Evolutionary conservation across 768 basidiomycete species (phyloP), one percentile per base, ranked within the genome.

Genomic region (Suillus subaureus): DNA sequence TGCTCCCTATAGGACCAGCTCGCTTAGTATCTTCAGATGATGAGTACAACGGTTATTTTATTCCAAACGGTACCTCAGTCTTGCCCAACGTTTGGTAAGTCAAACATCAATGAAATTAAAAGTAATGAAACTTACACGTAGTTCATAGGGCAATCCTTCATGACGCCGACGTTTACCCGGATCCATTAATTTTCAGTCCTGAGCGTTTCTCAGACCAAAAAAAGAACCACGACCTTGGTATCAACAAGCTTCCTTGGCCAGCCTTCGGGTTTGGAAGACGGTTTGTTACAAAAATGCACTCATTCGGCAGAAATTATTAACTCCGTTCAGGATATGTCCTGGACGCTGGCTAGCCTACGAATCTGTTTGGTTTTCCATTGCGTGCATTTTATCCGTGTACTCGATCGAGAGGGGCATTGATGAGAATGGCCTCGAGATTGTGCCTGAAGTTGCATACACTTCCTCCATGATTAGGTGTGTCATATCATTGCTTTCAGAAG

Each of bases 41-140:
- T 63, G 78, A 78, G 16, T 85, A 84, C 65, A 64, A 69, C 15
- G 83, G 81, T 2, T 82, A 80, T 67, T 69, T 67, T 21, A 82
- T 86, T 37, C 85, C 85, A 2, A 79, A 79, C 56, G 80, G 79
- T 13, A 76, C 83, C 2, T 81, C 81, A 4, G 68, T 84, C 21
- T 67, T 84, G n/a, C 77, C 81, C 4, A 84, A 84, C 61, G 75
- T 82, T n/a, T 85, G 83, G 82, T 82, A 63, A 66, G 74, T 54
- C 66, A 68, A 66, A 63, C 40, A 63, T 39, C 70, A 67, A 62
- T 61, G 26, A 33, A 63, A 63, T 62, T 35, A 28, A 23, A 23
- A 55, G n/a, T 13, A 18, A 6, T 9, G 69, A 70, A 39, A 61
- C 74, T 35, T 55, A 77, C 15, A 49, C 23, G 15, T 58, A 66